phyloP scores from a whole-genome alignment of 1,139 yeast species.

The Debaryomyces nepalensis region DNA sequence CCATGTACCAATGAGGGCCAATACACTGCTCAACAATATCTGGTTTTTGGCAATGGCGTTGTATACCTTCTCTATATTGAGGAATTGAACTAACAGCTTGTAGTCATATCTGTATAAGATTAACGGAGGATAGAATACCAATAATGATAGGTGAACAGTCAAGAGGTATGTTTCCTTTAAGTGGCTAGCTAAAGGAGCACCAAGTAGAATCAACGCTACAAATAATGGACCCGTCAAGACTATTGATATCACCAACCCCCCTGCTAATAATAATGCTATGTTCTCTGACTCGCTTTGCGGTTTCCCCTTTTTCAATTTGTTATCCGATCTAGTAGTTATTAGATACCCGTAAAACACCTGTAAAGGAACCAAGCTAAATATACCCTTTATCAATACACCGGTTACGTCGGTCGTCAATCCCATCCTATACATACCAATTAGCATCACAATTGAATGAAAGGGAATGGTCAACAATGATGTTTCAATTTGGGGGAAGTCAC shows the following conservation, averaged over 20 bases:
- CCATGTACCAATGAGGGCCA: conserved; percentile 81
- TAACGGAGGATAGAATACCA: conserved; percentile 68
- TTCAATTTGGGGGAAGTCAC: conserved; percentile 25
- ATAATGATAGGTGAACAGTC: conserved; percentile 65
- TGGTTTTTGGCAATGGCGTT: conserved; percentile 37
- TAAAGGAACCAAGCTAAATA: conserved; percentile 27
- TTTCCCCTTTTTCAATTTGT: conserved; percentile 25
- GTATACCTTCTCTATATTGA: conserved; percentile 29
- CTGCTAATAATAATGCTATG: conserved; percentile 35
- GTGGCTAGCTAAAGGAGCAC: conserved; percentile 76
- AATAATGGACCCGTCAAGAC: conserved; percentile 58
- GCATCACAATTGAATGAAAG: conserved; percentile 48
- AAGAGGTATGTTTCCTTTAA: conserved; percentile 64
- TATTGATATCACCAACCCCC: conserved; percentile 46
- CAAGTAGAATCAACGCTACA: conserved; percentile 65
- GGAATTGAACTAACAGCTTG: conserved; percentile 29
- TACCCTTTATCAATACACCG: conserved; percentile 34
- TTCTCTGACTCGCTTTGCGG: conserved; percentile 31
- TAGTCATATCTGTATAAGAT: conserved; percentile 62
- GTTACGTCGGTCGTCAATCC: conserved; percentile 41
- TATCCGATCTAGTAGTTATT: conserved; percentile 24
- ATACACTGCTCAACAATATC: conserved; percentile 46
- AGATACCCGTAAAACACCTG: conserved; percentile 37
- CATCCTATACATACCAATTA: conserved; percentile 41
- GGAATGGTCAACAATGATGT: conserved; percentile 44